A percentile compares a stretch with the other conserved stretches of the same genome.
phyloP scores from a whole-genome alignment of 208 protist genomes.

The Leishmania braziliensis region DNA sequence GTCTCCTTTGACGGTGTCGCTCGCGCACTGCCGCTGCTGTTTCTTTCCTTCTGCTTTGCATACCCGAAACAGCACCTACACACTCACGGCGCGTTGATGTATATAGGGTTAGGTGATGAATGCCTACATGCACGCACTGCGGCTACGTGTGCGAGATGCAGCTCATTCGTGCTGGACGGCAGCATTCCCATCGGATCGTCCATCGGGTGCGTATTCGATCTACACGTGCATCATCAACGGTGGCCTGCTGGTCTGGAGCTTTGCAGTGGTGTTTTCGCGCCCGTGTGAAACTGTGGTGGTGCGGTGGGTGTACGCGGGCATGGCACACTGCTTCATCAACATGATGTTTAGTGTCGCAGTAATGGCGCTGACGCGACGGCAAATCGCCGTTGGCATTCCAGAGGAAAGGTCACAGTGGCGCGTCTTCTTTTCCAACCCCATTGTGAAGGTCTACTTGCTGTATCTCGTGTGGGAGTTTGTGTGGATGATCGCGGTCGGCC shows the following conservation, averaged over 20 bases:
- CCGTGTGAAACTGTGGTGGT: constrained; percentile 24
- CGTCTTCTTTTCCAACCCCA: constrained; percentile 45
- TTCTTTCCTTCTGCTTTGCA: not conserved
- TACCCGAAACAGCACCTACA: not conserved
- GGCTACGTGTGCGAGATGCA: constrained; percentile 31
- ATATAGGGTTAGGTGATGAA: constrained; percentile 9
- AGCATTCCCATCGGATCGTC: constrained; percentile 65
- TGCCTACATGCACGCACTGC: constrained; percentile 23
- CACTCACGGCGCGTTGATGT: not conserved
- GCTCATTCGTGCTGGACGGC: constrained; percentile 20
- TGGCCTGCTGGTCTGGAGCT: constrained; percentile 53
- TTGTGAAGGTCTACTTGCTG: constrained; percentile 41
- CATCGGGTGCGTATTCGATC: constrained; percentile 64
- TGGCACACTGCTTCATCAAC: constrained; percentile 60
- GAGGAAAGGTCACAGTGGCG: constrained; percentile 25
- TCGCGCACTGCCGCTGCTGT: not conserved
- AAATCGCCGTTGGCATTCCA: constrained; percentile 59
- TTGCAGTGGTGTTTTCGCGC: constrained; percentile 34
- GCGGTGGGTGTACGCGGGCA: constrained; percentile 46
- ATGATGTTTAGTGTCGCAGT: constrained; percentile 60
- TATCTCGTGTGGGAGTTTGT: constrained; percentile 66
- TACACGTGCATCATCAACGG: constrained; percentile 53
- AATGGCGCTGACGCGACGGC: constrained; percentile 45
- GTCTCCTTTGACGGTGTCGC: not conserved
- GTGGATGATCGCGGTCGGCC: constrained; percentile 50